Evolutionary conservation across 2,329 filamentous ascomycete genomes (phyloP), one percentile per base, ranked within the genome.

Genomic region (Colletotrichum sp.): DNA sequence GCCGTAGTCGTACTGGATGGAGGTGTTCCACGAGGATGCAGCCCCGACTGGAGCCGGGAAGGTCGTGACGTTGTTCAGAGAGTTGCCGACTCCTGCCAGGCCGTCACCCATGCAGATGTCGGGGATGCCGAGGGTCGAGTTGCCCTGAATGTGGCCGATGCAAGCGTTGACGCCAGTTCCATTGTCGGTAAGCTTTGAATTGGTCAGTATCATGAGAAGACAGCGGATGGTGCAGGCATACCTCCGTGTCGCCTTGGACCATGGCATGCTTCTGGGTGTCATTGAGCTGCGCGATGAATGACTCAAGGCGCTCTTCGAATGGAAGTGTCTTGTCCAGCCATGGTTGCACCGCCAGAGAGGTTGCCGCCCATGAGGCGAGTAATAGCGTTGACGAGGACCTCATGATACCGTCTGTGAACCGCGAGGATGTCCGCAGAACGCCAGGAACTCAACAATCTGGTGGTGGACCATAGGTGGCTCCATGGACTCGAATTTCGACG

Each of bases 21-120:
- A 72, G 1, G 83, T 81, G 6, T 86, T 84, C 72, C 81, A 81
- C 18, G 84, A 63, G 0, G 38, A 55, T 3, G 58, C 58, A 8
- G 58, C 43, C 38, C 64, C 27, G 21, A 57, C 54, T 0, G 54
- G 43, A 13, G 58, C 38, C 2, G 67, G 67, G 21, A 69, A 69
- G 15, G 67, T 24, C 12, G 67, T 64, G 12, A 64, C 67, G 31
- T 69, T 64, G 43, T 69, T 34, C 2, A 64, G 24, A 8, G 67
- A 69, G 31, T 69, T 69, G 38, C 67, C 58, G 43, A 69, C 67
- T 13, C 67, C 67, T 24, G 58, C 67, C 3, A 58, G 67, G n/a
- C 67, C 67, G 15, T 69, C 67, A 12, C 67, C 67, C 67, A 69
- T 64, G 43, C 67, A 69, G 31, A 69, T 47, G 16, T 27, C 31